Percentiles rank a stretch among this genome's conserved stretches.
phyloP scores from a whole-genome alignment of 306 rosid species.

The Psophocarpus tetragonolobus region DNA sequence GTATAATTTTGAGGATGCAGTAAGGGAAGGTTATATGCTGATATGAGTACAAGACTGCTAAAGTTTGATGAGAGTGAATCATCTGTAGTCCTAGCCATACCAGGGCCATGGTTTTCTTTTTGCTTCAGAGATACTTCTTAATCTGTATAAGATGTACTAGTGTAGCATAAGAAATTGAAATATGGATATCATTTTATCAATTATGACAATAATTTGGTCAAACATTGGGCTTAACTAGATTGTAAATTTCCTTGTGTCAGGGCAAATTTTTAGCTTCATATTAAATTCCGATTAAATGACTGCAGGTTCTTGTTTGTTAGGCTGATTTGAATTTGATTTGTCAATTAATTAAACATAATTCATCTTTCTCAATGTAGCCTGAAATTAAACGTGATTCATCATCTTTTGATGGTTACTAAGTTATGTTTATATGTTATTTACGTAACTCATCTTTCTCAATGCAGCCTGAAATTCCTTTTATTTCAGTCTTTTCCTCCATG shows the following conservation, averaged over 20 bases:
- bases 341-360: not conserved
- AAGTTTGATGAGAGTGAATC: not conserved
- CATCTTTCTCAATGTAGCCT: slow-evolving; percentile 60
- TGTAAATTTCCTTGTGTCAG: not conserved
- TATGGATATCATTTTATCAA: slow-evolving; percentile 4
- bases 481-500: slow-evolving; percentile 83
- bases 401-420: not conserved
- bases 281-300: not conserved
- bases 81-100: not conserved
- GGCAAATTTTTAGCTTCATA: not conserved
- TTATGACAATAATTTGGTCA: not conserved
- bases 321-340: slow-evolving; percentile 3
- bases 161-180: slow-evolving; percentile 8
- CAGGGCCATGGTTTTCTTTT: slow-evolving; percentile 2
- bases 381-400: too few relatives aligned
- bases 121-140: slow-evolving; percentile 1
- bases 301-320: not conserved
- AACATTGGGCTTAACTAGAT: slow-evolving; percentile 7
- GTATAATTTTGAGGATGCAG: not conserved
- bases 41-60: not conserved
- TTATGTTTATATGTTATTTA: slow-evolving; percentile 15
- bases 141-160: not conserved
- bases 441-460: slow-evolving; percentile 31
- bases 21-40: slow-evolving; percentile 16
- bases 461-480: slow-evolving; percentile 93